Evolutionary conservation across 2,329 filamentous ascomycete species (phyloP).

Genomic region (Boeremia lycopersici): DNA sequence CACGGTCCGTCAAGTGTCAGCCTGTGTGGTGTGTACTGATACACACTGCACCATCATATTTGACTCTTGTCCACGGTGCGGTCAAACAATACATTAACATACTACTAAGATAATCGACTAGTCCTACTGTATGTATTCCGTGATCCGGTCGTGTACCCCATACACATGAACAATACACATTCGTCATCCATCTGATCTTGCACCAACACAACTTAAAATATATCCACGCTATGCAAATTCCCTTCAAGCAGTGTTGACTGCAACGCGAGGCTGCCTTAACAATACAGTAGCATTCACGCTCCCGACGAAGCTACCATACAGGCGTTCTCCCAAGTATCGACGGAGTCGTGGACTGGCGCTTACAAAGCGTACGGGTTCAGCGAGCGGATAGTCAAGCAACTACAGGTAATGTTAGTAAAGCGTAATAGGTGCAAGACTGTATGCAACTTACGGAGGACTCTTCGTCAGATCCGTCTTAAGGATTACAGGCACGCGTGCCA

Average conservation of each 20-base stretch:
- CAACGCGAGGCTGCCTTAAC: constrained; percentile 9
- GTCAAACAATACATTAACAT: constrained; percentile 39
- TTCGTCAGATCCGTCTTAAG: constrained; percentile 97
- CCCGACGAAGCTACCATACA: neutral
- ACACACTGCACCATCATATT: constrained; percentile 15
- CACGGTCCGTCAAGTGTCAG: neutral
- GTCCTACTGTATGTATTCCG: constrained; percentile 33
- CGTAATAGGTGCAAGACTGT: neutral
- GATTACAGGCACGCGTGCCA: constrained; percentile 96
- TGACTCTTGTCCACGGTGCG: constrained; percentile 13
- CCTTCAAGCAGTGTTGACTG: constrained; percentile 35
- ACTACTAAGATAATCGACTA: constrained; percentile 33
- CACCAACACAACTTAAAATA: constrained; percentile 28
- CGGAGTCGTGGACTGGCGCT: constrained; percentile 17
- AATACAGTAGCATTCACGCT: neutral
- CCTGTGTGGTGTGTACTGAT: constrained; percentile 3
- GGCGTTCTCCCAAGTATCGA: neutral
- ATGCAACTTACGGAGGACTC: constrained; percentile 91
- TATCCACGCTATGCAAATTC: constrained; percentile 43
- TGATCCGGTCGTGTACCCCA: constrained; percentile 26
- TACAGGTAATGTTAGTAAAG: constrained; percentile 45
- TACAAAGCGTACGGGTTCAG: constrained; percentile 76
- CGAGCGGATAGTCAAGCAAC: constrained; percentile 82
- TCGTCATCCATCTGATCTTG: constrained; percentile 21
- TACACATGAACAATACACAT: constrained; percentile 43